These are phyloP conservation scores for Moelleriella libera DNA, from an alignment of 2,329 filamentous ascomycete genomes.

Conservation along the genomic window DNA sequence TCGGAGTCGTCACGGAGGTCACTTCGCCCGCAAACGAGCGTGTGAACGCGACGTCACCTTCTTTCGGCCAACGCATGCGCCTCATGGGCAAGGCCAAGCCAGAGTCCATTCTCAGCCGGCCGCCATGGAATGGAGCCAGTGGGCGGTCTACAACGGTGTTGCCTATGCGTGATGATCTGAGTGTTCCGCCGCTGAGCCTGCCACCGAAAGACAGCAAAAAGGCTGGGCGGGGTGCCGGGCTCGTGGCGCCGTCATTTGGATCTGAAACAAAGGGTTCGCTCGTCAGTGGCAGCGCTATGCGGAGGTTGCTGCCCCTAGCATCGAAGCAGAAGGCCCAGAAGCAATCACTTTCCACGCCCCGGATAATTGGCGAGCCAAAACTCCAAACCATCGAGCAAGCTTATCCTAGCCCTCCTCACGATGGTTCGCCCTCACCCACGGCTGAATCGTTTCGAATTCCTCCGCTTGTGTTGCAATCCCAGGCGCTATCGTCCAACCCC, in stretches of 20 bases:
- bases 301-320: conserved; percentile 14
- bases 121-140: conserved; percentile 60
- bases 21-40: conserved; percentile 9
- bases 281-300: conserved; percentile 15
- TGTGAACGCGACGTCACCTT: conserved; percentile 5
- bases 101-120: conserved; percentile 27
- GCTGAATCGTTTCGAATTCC: conserved; percentile 6
- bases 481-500: conserved; percentile 8
- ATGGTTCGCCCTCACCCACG: conserved; percentile 10
- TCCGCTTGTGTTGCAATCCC: conserved; percentile 2
- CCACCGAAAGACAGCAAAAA: conserved; percentile 35
- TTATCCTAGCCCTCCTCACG: conserved; percentile 20
- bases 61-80: conserved; percentile 20
- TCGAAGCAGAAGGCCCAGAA: conserved; percentile 3
- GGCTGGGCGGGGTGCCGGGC: conserved; percentile 9
- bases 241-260: conserved; percentile 7
- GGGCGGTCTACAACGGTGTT: conserved; percentile 51
- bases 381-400: conserved; percentile 8
- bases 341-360: background rate
- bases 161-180: conserved; percentile 47
- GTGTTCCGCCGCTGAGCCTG: conserved; percentile 41
- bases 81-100: conserved; percentile 20
- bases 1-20: conserved; percentile 6
- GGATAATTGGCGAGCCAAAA: background rate
- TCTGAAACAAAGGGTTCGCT: conserved; percentile 18